These are phyloP conservation scores for Triangularia verruculosa DNA, from an alignment of 2,329 filamentous ascomycete genomes.

Conservation along the genomic window DNA sequence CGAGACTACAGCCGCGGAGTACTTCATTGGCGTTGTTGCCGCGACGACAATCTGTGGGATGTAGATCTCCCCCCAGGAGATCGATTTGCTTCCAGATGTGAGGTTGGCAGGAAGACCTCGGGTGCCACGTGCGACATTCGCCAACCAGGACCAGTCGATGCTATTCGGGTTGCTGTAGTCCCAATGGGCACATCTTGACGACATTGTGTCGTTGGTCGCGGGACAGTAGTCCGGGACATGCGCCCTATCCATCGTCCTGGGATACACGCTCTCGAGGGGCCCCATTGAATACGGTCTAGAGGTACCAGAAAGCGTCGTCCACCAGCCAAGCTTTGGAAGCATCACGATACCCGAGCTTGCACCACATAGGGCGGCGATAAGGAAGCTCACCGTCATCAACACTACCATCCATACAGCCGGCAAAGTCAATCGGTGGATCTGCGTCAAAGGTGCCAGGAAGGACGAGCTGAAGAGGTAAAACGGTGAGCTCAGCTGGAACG, in stretches of 20 bases:
- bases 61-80: not conserved
- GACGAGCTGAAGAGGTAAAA: slow-evolving; percentile 8
- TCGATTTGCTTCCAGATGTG: not conserved
- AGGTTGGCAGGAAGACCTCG: not conserved
- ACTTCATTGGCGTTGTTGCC: not conserved
- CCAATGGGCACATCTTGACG: not conserved
- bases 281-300: not conserved
- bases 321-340: not conserved
- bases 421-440: not conserved
- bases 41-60: not conserved
- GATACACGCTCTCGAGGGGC: not conserved
- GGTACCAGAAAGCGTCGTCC: not conserved
- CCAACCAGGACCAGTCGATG: not conserved
- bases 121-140: not conserved
- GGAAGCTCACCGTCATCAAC: not conserved
- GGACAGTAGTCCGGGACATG: not conserved
- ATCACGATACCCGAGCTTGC: slow-evolving; percentile 3
- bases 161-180: not conserved
- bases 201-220: not conserved
- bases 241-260: not conserved
- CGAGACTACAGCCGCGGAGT: not conserved
- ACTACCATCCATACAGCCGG: not conserved
- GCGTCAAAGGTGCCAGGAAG: not conserved
- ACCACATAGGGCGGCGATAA: not conserved
- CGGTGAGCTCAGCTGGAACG: slow-evolving; percentile 6